These are phyloP conservation scores for Raphanus hybrid DNA, from an alignment of 441 rosid genomes.

Conservation along the genomic window DNA sequence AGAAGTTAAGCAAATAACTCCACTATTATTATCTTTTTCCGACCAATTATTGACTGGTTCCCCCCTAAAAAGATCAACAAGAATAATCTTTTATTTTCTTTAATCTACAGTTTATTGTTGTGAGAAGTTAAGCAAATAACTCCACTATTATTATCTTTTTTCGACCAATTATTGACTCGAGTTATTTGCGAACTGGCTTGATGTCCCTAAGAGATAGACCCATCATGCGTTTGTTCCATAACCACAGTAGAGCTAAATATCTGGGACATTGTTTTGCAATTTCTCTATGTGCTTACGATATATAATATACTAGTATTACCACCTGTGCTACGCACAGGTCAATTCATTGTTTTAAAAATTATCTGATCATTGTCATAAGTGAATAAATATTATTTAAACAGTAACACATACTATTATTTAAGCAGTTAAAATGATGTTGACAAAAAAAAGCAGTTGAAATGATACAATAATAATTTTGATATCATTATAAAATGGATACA, in stretches of 20 bases:
- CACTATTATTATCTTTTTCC: background rate
- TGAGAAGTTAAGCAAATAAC: background rate
- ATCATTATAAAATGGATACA: no score
- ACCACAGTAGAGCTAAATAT: slow-evolving; percentile 1
- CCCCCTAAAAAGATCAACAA: background rate
- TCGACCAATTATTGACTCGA: background rate
- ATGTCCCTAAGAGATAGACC: slow-evolving; percentile 9
- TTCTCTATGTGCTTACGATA: background rate
- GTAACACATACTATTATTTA: no score
- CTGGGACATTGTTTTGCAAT: slow-evolving; percentile 7
- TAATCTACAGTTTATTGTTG: background rate
- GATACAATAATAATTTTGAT: no score
- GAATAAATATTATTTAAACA: no score
- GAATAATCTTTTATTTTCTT: background rate
- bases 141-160: background rate
- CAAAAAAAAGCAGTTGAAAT: no score
- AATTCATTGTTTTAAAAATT: no score
- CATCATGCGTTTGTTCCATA: slow-evolving; percentile 21
- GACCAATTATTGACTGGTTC: background rate
- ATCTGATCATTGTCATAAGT: no score
- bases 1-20: background rate
- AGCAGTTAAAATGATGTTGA: no score
- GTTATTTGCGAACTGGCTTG: background rate
- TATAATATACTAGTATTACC: no score
- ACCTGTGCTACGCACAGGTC: no score